Conservation (phyloP, 2,329 filamentous ascomycete species). For the Pezicula neosporulosa region DNA sequence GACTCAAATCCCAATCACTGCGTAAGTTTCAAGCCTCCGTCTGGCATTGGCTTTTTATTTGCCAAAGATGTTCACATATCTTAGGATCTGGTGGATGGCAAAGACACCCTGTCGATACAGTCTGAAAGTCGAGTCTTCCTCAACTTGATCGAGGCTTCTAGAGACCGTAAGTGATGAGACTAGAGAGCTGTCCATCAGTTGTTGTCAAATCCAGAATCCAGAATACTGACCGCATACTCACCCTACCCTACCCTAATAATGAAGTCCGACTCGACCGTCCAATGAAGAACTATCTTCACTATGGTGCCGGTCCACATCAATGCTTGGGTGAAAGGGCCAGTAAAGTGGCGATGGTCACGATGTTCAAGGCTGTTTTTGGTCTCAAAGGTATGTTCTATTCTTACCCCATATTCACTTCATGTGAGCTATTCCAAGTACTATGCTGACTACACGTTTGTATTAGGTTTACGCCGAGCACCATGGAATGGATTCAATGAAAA, state of each 20-base stretch:
- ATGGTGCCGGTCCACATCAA: slow-evolving; percentile 58
- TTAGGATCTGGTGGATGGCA: slow-evolving; percentile 46
- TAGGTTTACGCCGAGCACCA: slow-evolving; percentile 12
- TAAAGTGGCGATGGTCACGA: slow-evolving; percentile 55
- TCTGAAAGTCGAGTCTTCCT: slow-evolving; percentile 62
- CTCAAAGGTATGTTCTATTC: slow-evolving; percentile 8
- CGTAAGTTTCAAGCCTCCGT: no score
- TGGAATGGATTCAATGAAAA: slow-evolving; percentile 31
- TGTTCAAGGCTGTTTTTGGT: slow-evolving; percentile 23
- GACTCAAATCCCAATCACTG: no score
- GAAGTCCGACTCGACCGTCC: slow-evolving; percentile 61
- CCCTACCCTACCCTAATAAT: no score
- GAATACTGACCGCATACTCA: no score
- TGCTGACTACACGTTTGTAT: no score
- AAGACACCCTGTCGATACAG: slow-evolving; percentile 40
- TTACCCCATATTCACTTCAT: slow-evolving; percentile 11
- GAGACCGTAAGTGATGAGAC: slow-evolving; percentile 35
- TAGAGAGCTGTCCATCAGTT: no score
- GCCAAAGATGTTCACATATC: slow-evolving; percentile 33
- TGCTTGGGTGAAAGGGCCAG: slow-evolving; percentile 59
- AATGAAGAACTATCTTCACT: slow-evolving; percentile 60
- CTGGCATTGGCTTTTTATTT: no score
- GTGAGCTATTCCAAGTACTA: no score
- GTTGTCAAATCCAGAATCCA: no score
- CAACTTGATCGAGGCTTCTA: slow-evolving; percentile 53